Evolutionary conservation across 441 rosid genomes (phyloP).

Genomic region (Gossypium trilobum): DNA sequence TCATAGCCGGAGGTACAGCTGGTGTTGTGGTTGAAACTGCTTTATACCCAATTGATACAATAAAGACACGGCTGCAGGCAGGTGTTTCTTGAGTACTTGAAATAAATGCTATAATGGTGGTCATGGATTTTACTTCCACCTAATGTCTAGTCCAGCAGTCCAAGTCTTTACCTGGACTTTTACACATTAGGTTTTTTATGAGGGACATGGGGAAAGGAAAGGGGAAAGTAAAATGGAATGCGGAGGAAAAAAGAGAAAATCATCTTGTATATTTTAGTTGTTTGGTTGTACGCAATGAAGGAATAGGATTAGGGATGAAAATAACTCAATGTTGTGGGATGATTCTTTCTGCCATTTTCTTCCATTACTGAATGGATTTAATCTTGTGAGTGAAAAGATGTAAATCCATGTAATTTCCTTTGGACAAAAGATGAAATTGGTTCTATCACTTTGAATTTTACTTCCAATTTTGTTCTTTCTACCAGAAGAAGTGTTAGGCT

Average conservation of each 20-base stretch:
- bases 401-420: neutral
- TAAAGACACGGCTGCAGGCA: constrained; percentile 73
- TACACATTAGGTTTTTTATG: neutral
- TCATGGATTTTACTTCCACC: neutral
- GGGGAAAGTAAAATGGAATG: neutral
- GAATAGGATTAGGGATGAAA: neutral
- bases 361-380: neutral
- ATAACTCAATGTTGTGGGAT: neutral
- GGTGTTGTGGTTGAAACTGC: constrained; percentile 75
- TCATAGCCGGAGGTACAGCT: constrained; percentile 69
- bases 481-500: neutral
- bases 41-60: constrained; percentile 65
- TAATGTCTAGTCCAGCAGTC: neutral
- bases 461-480: neutral
- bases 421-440: neutral
- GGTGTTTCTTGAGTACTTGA: constrained; percentile 20
- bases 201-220: neutral
- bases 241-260: neutral
- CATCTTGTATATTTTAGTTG: neutral
- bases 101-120: neutral
- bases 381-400: neutral
- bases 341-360: neutral
- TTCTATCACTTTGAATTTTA: neutral
- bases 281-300: neutral
- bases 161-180: neutral